Conservation (phyloP, 129 eudicot species). For the Pulicaria dysenterica region DNA sequence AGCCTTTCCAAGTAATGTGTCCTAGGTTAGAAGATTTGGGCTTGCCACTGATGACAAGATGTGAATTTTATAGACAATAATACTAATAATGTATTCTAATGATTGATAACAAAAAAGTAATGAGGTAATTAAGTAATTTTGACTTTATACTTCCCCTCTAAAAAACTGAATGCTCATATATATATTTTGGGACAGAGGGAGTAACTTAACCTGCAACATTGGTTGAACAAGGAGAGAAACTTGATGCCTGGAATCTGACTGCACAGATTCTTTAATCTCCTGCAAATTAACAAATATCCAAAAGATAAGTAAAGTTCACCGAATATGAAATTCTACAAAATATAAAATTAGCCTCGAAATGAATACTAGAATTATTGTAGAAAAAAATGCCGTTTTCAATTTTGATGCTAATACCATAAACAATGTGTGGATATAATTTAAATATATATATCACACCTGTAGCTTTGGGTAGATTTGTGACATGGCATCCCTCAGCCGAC, state of each 20-base stretch:
- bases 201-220: conserved; percentile 77
- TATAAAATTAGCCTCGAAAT: background rate
- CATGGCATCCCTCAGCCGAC: conserved; percentile 88
- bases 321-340: conserved; percentile 4
- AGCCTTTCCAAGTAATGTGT: no score
- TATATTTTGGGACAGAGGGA: background rate
- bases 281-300: conserved; percentile 27
- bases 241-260: conserved; percentile 84
- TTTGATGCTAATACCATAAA: no score
- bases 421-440: background rate
- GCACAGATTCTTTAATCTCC: conserved; percentile 87
- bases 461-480: conserved; percentile 79
- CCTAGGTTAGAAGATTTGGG: background rate
- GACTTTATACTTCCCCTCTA: background rate
- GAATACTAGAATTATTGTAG: background rate
- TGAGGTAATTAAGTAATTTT: background rate
- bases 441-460: conserved; percentile 58
- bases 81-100: conserved; percentile 4
- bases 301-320: background rate
- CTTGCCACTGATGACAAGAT: background rate
- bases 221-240: conserved; percentile 98
- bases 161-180: background rate
- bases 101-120: background rate
- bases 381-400: background rate
- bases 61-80: background rate